Conservation (phyloP, 768 basidiomycete species). For the Kwoniella mangroviensis region DNA sequence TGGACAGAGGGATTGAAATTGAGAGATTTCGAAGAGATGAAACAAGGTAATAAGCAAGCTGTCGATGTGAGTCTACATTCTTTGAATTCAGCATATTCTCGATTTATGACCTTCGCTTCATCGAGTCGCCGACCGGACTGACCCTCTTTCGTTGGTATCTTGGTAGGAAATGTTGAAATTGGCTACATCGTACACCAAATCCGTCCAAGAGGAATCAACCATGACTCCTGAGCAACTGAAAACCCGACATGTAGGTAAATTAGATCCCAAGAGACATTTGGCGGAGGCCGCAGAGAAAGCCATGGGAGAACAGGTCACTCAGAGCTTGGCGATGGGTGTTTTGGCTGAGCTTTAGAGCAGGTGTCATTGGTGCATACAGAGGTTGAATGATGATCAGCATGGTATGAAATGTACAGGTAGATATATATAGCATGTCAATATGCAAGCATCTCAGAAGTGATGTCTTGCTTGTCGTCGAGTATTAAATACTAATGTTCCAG, state of each 20-base stretch:
- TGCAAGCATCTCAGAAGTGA: not conserved
- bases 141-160: not conserved
- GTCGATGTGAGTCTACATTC: slow-evolving; percentile 73
- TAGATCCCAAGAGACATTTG: slow-evolving; percentile 96
- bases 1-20: slow-evolving; percentile 98
- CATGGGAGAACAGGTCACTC: slow-evolving; percentile 96
- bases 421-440: slow-evolving; percentile 1
- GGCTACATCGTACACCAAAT: slow-evolving; percentile 94
- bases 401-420: too few species aligned
- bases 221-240: slow-evolving; percentile 89
- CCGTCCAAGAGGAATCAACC: slow-evolving; percentile 97
- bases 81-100: not conserved
- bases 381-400: too few species aligned
- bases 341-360: slow-evolving; percentile 76
- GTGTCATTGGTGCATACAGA: not conserved
- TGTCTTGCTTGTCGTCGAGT: too few species aligned
- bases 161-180: slow-evolving; percentile 85
- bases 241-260: slow-evolving; percentile 95
- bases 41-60: slow-evolving; percentile 84
- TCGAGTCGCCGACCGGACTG: not conserved
- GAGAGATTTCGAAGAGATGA: slow-evolving; percentile 84
- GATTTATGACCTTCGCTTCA: not conserved
- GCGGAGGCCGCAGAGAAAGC: slow-evolving; percentile 97
- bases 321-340: slow-evolving; percentile 92
- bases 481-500: too few species aligned